phyloP scores from a whole-genome alignment of 176 grass and related monocot species.

The Triticum urartu region DNA sequence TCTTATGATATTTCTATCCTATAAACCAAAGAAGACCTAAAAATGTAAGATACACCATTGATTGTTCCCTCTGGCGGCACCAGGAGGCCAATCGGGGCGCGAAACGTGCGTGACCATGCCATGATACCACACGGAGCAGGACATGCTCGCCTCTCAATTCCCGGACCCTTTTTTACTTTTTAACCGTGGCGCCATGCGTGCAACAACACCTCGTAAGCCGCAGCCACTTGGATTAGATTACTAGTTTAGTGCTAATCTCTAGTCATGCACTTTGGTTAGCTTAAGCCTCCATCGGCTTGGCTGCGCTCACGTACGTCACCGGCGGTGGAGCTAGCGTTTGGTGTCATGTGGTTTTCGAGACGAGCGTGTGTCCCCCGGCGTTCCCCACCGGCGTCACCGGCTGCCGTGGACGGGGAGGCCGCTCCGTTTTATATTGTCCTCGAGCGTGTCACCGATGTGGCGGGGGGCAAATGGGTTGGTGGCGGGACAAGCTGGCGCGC shows the following conservation, averaged over 20 bases:
- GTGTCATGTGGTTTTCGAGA: slow-evolving; percentile 2
- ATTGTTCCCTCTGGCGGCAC: not conserved
- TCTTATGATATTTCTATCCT: too few relatives aligned
- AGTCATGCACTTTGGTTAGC: too few relatives aligned
- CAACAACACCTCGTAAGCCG: not conserved
- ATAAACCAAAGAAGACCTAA: too few relatives aligned
- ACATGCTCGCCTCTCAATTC: not conserved
- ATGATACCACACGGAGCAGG: not conserved
- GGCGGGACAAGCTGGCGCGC: not conserved
- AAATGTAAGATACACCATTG: not conserved
- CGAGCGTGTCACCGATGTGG: not conserved
- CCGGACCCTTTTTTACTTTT: not conserved
- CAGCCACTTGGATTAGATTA: not conserved
- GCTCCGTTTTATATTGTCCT: not conserved
- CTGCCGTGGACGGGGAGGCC: not conserved
- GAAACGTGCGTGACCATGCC: not conserved
- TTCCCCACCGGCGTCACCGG: not conserved
- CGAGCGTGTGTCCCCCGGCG: not conserved
- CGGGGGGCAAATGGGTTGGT: not conserved
- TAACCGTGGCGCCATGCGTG: too few relatives aligned
- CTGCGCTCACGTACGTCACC: too few relatives aligned
- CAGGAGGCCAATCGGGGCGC: not conserved
- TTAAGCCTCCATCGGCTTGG: too few relatives aligned
- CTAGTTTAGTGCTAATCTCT: not conserved
- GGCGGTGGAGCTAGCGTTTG: not conserved